A percentile compares a stretch with the other conserved stretches of the same genome.
Evolutionary conservation across 2,329 filamentous ascomycete genomes (phyloP).

Genomic region (Colletotrichum magnum): DNA sequence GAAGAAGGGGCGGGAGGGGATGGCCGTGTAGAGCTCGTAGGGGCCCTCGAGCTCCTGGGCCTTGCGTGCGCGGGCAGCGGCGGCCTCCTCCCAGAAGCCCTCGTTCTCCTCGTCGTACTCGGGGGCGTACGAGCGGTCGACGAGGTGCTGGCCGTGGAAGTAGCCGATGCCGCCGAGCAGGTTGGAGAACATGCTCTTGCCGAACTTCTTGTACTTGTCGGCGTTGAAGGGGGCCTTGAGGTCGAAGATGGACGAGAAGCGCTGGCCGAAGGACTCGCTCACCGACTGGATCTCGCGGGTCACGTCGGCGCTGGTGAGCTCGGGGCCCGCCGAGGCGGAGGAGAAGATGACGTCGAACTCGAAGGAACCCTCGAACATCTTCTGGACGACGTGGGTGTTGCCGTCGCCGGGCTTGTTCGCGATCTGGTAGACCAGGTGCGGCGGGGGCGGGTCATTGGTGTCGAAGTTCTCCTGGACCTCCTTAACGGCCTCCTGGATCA

Average conservation of each 20-base stretch:
- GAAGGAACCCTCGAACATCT: constrained; percentile 90
- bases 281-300: constrained; percentile 77
- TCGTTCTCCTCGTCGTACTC: constrained; percentile 97
- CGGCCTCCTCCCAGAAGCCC: constrained; percentile 94
- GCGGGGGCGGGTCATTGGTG: constrained; percentile 78
- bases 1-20: constrained; percentile 96
- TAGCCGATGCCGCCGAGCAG: constrained; percentile 94
- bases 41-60: constrained; percentile 82
- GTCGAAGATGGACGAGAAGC: constrained; percentile 80
- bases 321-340: constrained; percentile 69
- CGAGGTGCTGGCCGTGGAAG: constrained; percentile 89
- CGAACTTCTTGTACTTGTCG: constrained; percentile 82
- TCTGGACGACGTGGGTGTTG: constrained; percentile 91
- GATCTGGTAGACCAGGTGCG: constrained; percentile 88
- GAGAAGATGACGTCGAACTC: constrained; percentile 91
- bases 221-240: constrained; percentile 83
- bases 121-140: constrained; percentile 90
- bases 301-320: constrained; percentile 73
- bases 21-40: constrained; percentile 89
- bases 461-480: constrained; percentile 64
- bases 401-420: constrained; percentile 77
- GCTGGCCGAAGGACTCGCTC: constrained; percentile 78
- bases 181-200: constrained; percentile 93
- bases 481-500: constrained; percentile 66
- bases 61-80: constrained; percentile 79